Evolutionary conservation across 2,329 filamentous ascomycete species (phyloP).

Genomic region (Alternaria sp.): DNA sequence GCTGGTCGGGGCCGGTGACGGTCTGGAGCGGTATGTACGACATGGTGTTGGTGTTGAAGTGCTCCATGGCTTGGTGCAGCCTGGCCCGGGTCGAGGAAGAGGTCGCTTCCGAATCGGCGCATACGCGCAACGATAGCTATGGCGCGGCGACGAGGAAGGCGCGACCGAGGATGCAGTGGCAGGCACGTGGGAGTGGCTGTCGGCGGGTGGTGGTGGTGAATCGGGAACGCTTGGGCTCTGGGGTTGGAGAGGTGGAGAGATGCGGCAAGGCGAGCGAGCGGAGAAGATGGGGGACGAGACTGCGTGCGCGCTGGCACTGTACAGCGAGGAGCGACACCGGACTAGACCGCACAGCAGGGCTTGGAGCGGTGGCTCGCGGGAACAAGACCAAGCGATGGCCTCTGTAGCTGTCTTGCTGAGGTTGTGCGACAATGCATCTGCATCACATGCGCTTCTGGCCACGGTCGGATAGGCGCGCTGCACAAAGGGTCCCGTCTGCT

Average conservation of each 20-base stretch:
- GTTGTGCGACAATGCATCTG: conserved; percentile 40
- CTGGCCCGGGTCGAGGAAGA: conserved; percentile 26
- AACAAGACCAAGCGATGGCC: conserved; percentile 32
- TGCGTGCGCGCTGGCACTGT: background rate
- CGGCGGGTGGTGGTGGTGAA: conserved; percentile 3
- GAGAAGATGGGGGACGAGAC: conserved; percentile 7
- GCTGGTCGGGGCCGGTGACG: conserved; percentile 52
- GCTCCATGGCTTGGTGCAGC: conserved; percentile 53
- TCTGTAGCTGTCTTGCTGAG: conserved; percentile 26
- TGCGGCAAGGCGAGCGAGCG: conserved; percentile 8
- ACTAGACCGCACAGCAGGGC: background rate
- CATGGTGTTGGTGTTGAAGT: conserved; percentile 67
- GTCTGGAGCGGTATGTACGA: conserved; percentile 65
- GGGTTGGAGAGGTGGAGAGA: conserved; percentile 17
- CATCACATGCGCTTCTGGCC: conserved; percentile 44
- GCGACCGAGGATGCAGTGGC: background rate
- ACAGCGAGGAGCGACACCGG: background rate
- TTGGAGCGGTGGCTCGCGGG: conserved; percentile 1
- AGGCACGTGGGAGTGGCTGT: conserved; percentile 11
- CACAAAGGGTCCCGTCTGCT: conserved; percentile 6
- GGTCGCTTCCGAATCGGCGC: conserved; percentile 27
- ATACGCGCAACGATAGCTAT: conserved; percentile 34
- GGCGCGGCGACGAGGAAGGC: conserved; percentile 6
- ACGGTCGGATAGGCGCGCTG: conserved; percentile 18
- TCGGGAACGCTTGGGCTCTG: conserved; percentile 10